Percentiles rank a stretch among this genome's conserved stretches.
These are phyloP conservation scores for Ophiocordyceps camponoti-floridani DNA, from an alignment of 2,329 filamentous ascomycete genomes.

Conservation along the genomic window DNA sequence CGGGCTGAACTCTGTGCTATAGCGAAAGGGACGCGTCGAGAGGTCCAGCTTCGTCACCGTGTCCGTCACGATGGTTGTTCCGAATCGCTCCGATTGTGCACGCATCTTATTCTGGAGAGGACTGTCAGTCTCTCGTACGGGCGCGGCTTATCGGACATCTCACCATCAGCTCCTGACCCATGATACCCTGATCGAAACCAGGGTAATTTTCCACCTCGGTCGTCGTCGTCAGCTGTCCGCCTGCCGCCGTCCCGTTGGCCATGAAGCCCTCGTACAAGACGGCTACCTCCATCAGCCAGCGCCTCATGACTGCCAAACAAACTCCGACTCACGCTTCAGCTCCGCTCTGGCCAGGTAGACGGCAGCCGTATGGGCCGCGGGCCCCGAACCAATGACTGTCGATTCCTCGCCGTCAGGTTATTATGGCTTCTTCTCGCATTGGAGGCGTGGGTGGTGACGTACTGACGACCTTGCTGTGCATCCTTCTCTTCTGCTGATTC, in stretches of 20 bases:
- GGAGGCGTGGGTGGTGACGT: slow-evolving; percentile 21
- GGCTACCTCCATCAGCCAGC: slow-evolving; percentile 22
- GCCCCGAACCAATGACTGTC: slow-evolving; percentile 75
- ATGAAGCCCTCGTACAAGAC: slow-evolving; percentile 97
- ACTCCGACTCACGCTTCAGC: slow-evolving; percentile 47
- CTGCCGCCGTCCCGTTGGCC: slow-evolving; percentile 88
- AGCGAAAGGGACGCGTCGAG: slow-evolving; percentile 70
- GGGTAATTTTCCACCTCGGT: slow-evolving; percentile 98
- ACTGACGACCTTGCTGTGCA: slow-evolving; percentile 90
- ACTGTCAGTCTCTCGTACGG: no score
- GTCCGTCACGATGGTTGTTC: slow-evolving; percentile 83
- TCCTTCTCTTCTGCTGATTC: slow-evolving; percentile 34
- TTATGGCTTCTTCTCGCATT: neutral
- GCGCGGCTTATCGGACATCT: slow-evolving; percentile 4
- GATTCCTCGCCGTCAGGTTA: neutral
- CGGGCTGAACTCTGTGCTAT: slow-evolving; percentile 79
- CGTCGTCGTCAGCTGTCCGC: slow-evolving; percentile 92
- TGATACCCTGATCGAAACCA: slow-evolving; percentile 79
- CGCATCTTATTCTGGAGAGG: slow-evolving; percentile 61
- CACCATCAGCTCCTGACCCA: slow-evolving; percentile 75
- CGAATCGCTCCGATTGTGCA: slow-evolving; percentile 77
- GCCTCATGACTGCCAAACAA: neutral
- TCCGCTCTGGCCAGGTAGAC: slow-evolving; percentile 92
- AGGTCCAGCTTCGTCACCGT: slow-evolving; percentile 83
- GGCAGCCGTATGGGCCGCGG: slow-evolving; percentile 91